Base-by-base conservation (phyloP, 331 rosid species). In the Dryas integrifolia region DNA sequence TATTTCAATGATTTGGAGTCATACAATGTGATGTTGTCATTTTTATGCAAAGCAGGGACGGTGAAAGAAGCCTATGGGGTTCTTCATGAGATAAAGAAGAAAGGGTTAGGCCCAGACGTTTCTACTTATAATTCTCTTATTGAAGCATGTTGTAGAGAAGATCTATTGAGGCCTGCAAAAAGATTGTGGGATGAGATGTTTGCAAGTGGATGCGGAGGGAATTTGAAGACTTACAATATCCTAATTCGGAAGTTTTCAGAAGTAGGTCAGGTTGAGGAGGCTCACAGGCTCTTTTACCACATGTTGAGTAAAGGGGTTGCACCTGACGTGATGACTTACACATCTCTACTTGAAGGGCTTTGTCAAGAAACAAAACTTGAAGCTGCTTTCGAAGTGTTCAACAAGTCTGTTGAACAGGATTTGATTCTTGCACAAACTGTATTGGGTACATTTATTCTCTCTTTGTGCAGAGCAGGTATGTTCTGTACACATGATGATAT, bases 131-230 rank as follows among this genome's bases (percentile, higher is more conserved):
- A 94, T 70, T 85, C 84, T 79, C 81, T 94, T 35, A 87, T 94
- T 83, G 91, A 94, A 81, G 92, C 95, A 4, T 94, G 97, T 72
- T 94, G 98, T 71, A 84, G 86, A 77, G 95, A 88, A 69, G 97
- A 88, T 77, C 79, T 89, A 30, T 77, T 91, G 70, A 90, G 95
- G 59, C 98, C 98, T 12, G 97, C 97, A 10, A 86, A 71, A 74
- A 86, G 83, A 86, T 92, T 91, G 18, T 91, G 98, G 98, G 97
- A 94, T 82, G 97, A 94, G 87, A 94, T 94, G 98, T 94, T 94
- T 83, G 76, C 96, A 5, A 74, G 79, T 70, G 91, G 91, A 21
- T 88, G 89, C 82, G 78, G 72, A 39, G 96, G 96, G 67, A 89
- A 91, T 75, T 82, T 94, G 77, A 79, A 77, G 80, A 91, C 98